phyloP scores from a whole-genome alignment of 345 rosid species.

The Sonneratia alba region DNA sequence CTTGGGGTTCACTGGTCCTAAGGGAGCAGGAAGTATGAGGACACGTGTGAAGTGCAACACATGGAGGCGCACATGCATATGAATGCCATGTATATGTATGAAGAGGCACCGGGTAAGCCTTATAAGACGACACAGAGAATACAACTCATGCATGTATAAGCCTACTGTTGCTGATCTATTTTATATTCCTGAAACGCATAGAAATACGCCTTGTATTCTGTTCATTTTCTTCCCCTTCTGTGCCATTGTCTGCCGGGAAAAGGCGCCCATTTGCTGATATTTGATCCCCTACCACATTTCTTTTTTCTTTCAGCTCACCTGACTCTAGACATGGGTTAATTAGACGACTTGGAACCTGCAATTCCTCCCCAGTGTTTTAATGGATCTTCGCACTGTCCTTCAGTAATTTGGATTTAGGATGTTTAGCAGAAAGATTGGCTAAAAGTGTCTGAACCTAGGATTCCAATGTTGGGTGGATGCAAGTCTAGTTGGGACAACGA shows the following conservation, averaged over 20 bases:
- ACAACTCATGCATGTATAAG: not conserved
- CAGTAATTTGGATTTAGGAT: not conserved
- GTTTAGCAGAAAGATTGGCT: not conserved
- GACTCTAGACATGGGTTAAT: too few relatives aligned
- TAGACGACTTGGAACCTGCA: too few relatives aligned
- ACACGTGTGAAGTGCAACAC: constrained; percentile 4
- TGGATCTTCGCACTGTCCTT: not conserved
- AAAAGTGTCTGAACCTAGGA: not conserved
- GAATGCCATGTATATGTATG: not conserved
- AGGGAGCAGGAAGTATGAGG: not conserved
- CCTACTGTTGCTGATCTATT: constrained; percentile 2
- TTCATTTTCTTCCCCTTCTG: not conserved
- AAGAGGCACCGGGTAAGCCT: constrained; percentile 2
- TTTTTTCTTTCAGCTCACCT: too few relatives aligned
- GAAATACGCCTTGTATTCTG: not conserved
- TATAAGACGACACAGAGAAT: constrained; percentile 1
- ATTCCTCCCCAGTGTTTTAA: too few relatives aligned
- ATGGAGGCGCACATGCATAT: constrained; percentile 12
- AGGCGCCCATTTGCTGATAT: not conserved
- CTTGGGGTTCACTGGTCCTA: not conserved
- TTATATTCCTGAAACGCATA: not conserved
- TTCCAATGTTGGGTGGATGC: too few relatives aligned
- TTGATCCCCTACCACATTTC: not conserved
- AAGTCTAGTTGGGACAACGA: not conserved
- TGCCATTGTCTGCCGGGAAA: constrained; percentile 2